Base-by-base conservation (phyloP, 2,329 filamentous ascomycete species). In the Ophiostoma sp. region DNA sequence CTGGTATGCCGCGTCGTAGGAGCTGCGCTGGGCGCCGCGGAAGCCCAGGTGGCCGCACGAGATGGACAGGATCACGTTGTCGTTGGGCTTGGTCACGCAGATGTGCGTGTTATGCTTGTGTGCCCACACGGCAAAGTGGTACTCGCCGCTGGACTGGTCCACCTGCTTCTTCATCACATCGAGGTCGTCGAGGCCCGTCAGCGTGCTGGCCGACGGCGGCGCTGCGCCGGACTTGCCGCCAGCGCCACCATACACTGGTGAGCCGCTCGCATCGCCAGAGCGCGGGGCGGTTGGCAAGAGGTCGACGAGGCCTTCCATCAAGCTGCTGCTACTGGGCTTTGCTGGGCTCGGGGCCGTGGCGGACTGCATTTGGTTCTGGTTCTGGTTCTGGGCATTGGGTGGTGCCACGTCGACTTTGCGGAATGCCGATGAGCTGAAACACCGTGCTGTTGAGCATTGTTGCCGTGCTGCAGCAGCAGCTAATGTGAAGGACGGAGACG, bases 51-150 rank as follows among this genome's bases (percentile, higher is more conserved):
- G 93, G 67, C 95, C 95, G 71, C 89, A 87, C 1, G 91, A 91
- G 75, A 96, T 80, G 15, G 90, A 93, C 73, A 99, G 84, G 74
- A 98, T 86, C 36, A 92, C 87, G 73, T 92, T 87, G 67, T 90
- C 86, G 78, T 93, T 89, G 36, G 95, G 94, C 76, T 90, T 89
- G 31, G 93, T 92, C 74, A 97, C 87, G 1, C 94, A 97, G 76
- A 99, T 86, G 80, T 98, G 93, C 27, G 92, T 95, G 83, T 99
- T 99, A 86, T 97, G 95, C 82, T 93, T 96, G 79, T 91, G 90
- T 36, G 90, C 83, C 81, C 88, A 94, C 78, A 99, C 84, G 82
- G 97, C 92, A 73, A 99, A 85, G 79, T 96, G 93, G 82, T 93
- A 93, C 77, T 90, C 86, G 52, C 82, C 73, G 17, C 79, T 74